phyloP scores from a whole-genome alignment of 2,329 filamentous ascomycete species.

The Basipetospora chlamydospora region DNA sequence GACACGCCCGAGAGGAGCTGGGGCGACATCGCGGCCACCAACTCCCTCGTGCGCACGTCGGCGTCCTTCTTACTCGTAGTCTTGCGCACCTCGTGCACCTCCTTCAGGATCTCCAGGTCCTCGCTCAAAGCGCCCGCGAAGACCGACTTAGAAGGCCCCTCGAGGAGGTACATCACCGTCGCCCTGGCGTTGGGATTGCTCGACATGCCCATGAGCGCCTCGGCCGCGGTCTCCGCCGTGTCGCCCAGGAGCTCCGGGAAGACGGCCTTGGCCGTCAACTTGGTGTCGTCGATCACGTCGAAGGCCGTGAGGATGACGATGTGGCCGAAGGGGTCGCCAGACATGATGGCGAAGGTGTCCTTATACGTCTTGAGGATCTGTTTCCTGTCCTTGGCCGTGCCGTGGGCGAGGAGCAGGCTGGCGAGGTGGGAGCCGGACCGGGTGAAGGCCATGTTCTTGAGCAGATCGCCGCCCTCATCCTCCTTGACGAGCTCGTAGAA shows the following conservation, averaged over 20 bases:
- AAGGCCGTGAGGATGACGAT: slow-evolving; percentile 71
- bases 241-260: slow-evolving; percentile 76
- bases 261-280: slow-evolving; percentile 70
- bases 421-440: slow-evolving; percentile 72
- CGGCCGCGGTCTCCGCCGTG: slow-evolving; percentile 43
- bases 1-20: slow-evolving; percentile 62
- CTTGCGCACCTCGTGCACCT: slow-evolving; percentile 65
- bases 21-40: slow-evolving; percentile 60
- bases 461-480: slow-evolving; percentile 76
- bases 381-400: slow-evolving; percentile 85
- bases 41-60: slow-evolving; percentile 57
- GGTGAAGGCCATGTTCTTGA: slow-evolving; percentile 95
- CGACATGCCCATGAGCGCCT: slow-evolving; percentile 49
- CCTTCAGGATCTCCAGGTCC: slow-evolving; percentile 56
- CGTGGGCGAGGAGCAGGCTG: slow-evolving; percentile 68
- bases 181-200: slow-evolving; percentile 51
- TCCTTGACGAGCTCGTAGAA: slow-evolving; percentile 85
- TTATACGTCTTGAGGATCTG: slow-evolving; percentile 79
- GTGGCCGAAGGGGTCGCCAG: slow-evolving; percentile 65
- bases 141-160: slow-evolving; percentile 45
- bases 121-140: slow-evolving; percentile 47
- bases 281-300: slow-evolving; percentile 90
- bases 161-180: slow-evolving; percentile 70
- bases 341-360: slow-evolving; percentile 75
- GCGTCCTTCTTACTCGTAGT: slow-evolving; percentile 89